These are phyloP conservation scores for Thelonectria discophora DNA, from an alignment of 2,329 filamentous ascomycete genomes.

Conservation along the genomic window DNA sequence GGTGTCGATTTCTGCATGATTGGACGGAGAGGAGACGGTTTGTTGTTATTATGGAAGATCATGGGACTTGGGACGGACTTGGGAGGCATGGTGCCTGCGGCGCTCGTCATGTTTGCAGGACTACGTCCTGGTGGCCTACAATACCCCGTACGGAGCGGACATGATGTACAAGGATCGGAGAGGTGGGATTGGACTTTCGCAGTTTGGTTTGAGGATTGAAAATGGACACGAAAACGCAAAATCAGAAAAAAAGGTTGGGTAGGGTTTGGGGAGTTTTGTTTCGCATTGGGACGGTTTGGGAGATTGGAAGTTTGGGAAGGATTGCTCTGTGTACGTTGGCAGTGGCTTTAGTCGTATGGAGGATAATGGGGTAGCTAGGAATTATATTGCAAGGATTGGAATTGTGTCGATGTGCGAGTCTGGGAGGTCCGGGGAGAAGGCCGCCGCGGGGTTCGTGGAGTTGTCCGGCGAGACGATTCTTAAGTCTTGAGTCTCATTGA, in stretches of 20 bases:
- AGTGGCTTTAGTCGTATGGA: slow-evolving; percentile 3
- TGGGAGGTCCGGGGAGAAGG: slow-evolving; percentile 27
- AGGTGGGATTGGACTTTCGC: slow-evolving; percentile 34
- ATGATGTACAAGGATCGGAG: slow-evolving; percentile 36
- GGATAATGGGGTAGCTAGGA: no score
- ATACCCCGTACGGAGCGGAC: slow-evolving; percentile 40
- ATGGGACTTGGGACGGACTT: slow-evolving; percentile 28
- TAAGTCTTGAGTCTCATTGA: no score
- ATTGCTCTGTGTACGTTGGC: slow-evolving; percentile 33
- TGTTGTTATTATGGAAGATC: slow-evolving; percentile 26
- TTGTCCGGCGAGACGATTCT: slow-evolving; percentile 13
- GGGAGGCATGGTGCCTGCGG: slow-evolving; percentile 30
- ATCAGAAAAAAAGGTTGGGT: slow-evolving; percentile 30
- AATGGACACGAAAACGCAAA: slow-evolving; percentile 29
- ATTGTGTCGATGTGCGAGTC: neutral
- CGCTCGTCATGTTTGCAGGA: slow-evolving; percentile 29
- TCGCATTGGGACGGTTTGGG: slow-evolving; percentile 29
- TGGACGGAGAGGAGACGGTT: slow-evolving; percentile 16
- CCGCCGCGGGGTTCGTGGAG: slow-evolving; percentile 27
- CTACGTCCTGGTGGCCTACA: slow-evolving; percentile 30
- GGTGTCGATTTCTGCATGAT: slow-evolving; percentile 37
- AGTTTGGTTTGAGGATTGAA: slow-evolving; percentile 30
- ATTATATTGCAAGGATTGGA: no score
- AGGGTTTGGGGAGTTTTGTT: slow-evolving; percentile 31
- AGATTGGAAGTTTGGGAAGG: slow-evolving; percentile 27